Evolutionary conservation across 2,329 filamentous ascomycete species (phyloP), one percentile per base, ranked within the genome.

Genomic region (Daldinia sp.): DNA sequence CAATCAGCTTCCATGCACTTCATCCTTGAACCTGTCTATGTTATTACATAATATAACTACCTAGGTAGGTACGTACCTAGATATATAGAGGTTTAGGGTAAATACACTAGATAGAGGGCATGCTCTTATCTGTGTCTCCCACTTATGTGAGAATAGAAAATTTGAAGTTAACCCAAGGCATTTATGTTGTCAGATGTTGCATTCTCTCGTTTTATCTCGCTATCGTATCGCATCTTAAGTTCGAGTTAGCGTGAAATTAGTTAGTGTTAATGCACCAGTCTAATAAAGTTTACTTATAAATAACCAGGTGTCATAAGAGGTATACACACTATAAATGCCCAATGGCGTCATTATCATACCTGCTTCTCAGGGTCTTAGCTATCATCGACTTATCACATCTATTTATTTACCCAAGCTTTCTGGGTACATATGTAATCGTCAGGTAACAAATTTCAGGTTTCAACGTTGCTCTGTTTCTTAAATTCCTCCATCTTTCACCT

Each of bases 271-370:
- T 15, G 13, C 6, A 35, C 32, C 15, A 35, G 7, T 8, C 7
- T 35, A 35, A 8, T 35, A n/a, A 10, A 3, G 32, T 15, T 3
- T 35, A n/a, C 9, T 8, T 35, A 1, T 15, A 39, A 23, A 21
- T 10, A 25, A 17, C 11, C 27, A 15, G 29, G 30, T 15, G 30
- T 9, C 34, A 32, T 50, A 59, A 19, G n/a, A n/a, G n/a, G 15
- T 48, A 30, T 32, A 48, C 15, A 2, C 10, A 48, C 25, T 32
- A 30, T 30, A 21, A 32, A 30, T 37, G 27, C 35, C 37, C 23
- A 45, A 65, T 65, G 54, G 43, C 63, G 63, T 65, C 63, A 65
- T 65, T 19, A 23, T 52, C 49, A 23, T 49, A 47, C 34, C 52
- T 45, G 4, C 27, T 17, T 32, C 27, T 53, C 32, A 37, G 23